Percentiles rank a stretch among this genome's conserved stretches.
Evolutionary conservation across 2,329 filamentous ascomycete genomes (phyloP).

Genomic region (Trichoderma afroharzianum): DNA sequence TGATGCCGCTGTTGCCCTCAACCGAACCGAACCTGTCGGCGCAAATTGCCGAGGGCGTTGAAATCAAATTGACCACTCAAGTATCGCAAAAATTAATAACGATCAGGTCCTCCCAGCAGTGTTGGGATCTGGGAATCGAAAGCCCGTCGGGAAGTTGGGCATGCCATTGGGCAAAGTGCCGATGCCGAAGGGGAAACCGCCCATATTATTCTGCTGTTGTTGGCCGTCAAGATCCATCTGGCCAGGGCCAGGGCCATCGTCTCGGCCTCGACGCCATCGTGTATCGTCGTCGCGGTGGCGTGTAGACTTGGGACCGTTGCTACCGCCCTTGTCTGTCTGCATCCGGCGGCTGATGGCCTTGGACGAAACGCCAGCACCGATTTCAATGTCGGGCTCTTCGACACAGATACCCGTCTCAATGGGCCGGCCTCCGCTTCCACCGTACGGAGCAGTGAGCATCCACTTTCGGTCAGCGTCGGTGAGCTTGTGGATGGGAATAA

Average conservation of each 20-base stretch:
- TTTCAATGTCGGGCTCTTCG: conserved; percentile 98
- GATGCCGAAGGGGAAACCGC: conserved; percentile 39
- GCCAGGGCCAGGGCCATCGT: conserved; percentile 22
- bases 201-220: conserved; percentile 21
- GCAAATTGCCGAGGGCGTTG: not conserved
- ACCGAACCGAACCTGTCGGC: not conserved
- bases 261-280: conserved; percentile 34
- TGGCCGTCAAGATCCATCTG: not conserved
- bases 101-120: conserved; percentile 18
- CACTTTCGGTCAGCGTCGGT: conserved; percentile 97
- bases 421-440: conserved; percentile 79
- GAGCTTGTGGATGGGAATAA: conserved; percentile 87
- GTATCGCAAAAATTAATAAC: not conserved
- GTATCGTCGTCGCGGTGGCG: conserved; percentile 40
- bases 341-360: conserved; percentile 74
- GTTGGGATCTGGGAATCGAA: conserved; percentile 37
- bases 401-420: conserved; percentile 84
- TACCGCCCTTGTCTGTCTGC: conserved; percentile 65
- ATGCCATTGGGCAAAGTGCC: conserved; percentile 41
- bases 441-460: conserved; percentile 91
- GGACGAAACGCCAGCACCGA: conserved; percentile 92
- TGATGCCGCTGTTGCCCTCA: conserved; percentile 5
- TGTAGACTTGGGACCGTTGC: conserved; percentile 62
- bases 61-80: not conserved
- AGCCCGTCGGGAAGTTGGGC: conserved; percentile 40